phyloP scores from a whole-genome alignment of 192 early-diverging fungal species.

The Glomus cerebriforme region DNA sequence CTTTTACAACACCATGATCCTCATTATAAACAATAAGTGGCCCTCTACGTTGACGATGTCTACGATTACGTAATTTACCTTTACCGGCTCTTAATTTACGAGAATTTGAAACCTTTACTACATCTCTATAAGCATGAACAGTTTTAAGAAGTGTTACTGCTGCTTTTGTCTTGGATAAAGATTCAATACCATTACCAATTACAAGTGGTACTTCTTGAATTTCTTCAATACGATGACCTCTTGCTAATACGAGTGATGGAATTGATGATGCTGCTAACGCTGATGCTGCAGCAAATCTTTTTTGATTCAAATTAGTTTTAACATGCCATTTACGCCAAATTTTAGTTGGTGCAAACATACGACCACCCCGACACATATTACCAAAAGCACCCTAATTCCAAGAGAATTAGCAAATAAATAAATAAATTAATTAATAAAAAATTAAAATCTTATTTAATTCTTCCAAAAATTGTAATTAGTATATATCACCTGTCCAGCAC shows the following conservation, averaged over 20 bases:
- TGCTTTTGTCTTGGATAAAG: slow-evolving; percentile 88
- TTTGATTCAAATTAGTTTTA: slow-evolving; percentile 98
- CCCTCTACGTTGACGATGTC: slow-evolving; percentile 94
- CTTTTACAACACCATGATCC: slow-evolving; percentile 91
- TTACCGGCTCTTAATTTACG: slow-evolving; percentile 96
- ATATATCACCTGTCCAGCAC: slow-evolving; percentile 77
- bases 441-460: no score
- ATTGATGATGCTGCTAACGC: slow-evolving; percentile 94
- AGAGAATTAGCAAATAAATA: neutral
- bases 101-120: slow-evolving; percentile 91
- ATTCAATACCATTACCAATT: slow-evolving; percentile 76
- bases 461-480: neutral
- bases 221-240: slow-evolving; percentile 93
- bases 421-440: neutral
- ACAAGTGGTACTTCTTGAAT: slow-evolving; percentile 96
- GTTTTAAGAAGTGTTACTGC: slow-evolving; percentile 89
- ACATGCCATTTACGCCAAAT: slow-evolving; percentile 99
- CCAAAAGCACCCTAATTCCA: slow-evolving; percentile 88
- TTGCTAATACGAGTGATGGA: slow-evolving; percentile 88
- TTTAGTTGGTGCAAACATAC: slow-evolving; percentile 99
- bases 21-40: slow-evolving; percentile 95
- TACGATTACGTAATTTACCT: slow-evolving; percentile 96
- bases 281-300: slow-evolving; percentile 95
- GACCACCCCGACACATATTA: slow-evolving; percentile 99
- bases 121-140: slow-evolving; percentile 91